Evolutionary conservation across 306 rosid genomes (phyloP), one percentile per base, ranked within the genome.

Genomic region (Cucurbita argyrosperma): DNA sequence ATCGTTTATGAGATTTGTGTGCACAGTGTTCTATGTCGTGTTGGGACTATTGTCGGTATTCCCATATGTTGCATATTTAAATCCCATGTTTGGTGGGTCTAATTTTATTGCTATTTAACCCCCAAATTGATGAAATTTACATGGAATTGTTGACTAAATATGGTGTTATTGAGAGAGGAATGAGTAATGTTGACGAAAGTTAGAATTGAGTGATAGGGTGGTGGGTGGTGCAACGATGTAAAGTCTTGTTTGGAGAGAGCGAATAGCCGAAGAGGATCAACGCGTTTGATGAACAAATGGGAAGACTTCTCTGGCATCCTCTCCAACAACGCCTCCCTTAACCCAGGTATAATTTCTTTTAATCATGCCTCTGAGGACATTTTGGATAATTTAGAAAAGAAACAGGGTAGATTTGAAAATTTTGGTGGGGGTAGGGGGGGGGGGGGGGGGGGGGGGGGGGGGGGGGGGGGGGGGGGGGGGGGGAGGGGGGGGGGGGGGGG

Each of bases 191-290:
- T 5, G 40, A 67, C 39, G 72, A 21, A 66, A 66, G 54, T 45
- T 45, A 43, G 11, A 21, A 19, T 21, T 45, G 6, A 66, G 14
- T 1, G 5, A 14, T 78, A 92, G 98, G 98, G 98, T 23, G 98
- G 98, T 56, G 98, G 97, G 71, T 94, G 98, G 98, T 94, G 97
- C 86, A 90, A 94, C 72, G 90, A 88, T 77, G 52, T 90, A 54
- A 4, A 55, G 55, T 84, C 98, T 66, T 94, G 98, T 84, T 81
- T 82, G 59, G 96, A 83, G n/a, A 88, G 98, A 79, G 97, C 98
- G 35, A 37, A 60, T 4, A 76, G 87, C 10, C 85, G 89, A 21
- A 83, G 97, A 82, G 98, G 98, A 50, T 94, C 98, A 15, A 86
- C 98, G 15, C 82, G 76, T 75, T 81, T 78, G 19, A 94, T 94